Evolutionary conservation across 805 yeast species (phyloP).

Genomic region (Scheffersomyces amazonensis): DNA sequence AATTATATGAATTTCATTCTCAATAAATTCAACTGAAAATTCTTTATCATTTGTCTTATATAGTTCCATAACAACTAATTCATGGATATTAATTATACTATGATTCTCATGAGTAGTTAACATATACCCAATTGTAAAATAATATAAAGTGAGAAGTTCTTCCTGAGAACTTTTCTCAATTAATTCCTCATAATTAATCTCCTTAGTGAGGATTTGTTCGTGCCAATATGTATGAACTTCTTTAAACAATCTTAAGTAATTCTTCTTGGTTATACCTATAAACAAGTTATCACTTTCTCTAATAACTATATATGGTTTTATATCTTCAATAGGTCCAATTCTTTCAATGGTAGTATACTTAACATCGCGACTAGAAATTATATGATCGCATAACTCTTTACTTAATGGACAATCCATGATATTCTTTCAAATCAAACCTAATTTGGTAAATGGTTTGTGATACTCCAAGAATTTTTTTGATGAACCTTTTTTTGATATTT

Average conservation of each 20-base stretch:
- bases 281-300: constrained; percentile 16
- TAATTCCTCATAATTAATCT: neutral
- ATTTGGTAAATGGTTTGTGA: too few relatives aligned
- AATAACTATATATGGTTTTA: neutral
- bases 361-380: neutral
- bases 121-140: constrained; percentile 31
- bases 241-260: constrained; percentile 28
- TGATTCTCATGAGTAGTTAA: constrained; percentile 39
- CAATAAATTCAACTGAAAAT: constrained; percentile 8
- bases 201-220: neutral
- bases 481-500: too few relatives aligned
- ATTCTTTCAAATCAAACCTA: neutral
- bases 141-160: constrained; percentile 16
- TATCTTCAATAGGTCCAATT: constrained; percentile 1
- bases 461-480: too few relatives aligned
- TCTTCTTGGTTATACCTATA: constrained; percentile 29
- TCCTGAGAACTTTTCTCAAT: constrained; percentile 2
- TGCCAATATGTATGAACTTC: constrained; percentile 32
- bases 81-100: constrained; percentile 27
- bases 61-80: constrained; percentile 14
- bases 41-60: too few relatives aligned
- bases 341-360: constrained; percentile 5
- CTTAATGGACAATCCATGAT: neutral
- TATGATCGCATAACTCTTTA: neutral
- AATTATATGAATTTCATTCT: constrained; percentile 26